Base-by-base conservation (phyloP, 371 early-diverging fungal species). In the Lichtheimia ornata region DNA sequence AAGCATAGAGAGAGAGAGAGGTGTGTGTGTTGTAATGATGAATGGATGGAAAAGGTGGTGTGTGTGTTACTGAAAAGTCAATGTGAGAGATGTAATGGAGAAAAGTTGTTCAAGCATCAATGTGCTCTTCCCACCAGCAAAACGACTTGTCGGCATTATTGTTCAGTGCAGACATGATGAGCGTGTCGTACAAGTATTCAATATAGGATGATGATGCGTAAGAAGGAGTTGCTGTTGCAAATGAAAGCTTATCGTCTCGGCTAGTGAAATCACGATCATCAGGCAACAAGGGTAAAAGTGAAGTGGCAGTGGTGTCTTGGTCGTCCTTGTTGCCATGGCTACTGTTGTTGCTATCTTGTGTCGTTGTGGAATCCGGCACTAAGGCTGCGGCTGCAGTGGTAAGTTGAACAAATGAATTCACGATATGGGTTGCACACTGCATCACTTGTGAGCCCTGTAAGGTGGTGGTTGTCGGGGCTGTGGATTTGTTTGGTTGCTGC, bases 151-250 rank as follows among this genome's bases (percentile, higher is more conserved):
- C 65, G 27, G 66, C 54, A 35, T 56, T 35, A 12, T 47, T 47
- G 24, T 66, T 69, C 53, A 77, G 62, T 9, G 77, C 71, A 45
- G 74, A 63, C 69, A 74, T 71, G 24, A 80, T 77, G 47, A 80
- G 63, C 9, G 70, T 68, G 58, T 80, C 81, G 53, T 80, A 80
- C 15, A 80, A 45, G 25, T 74, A 65, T 61, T 80, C 77, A 59
- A 76, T 74, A 40, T 76, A 67, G 43, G 70, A 62, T 14, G 69
- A 57, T 9, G 67, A 65, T 4, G 53, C 58, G 5, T 15, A 24
- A 22, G 49, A 43, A 24, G 56, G 42, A 17, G 52, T 20, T 14
- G 52, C n/a, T 14, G 47, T 28, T 58, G 53, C 25, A 43, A 17
- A n/a, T 49, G 47, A n/a, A 35, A 35, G 35, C 25, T 56, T 43